These are phyloP conservation scores for Pichia thaimueangensis DNA, from an alignment of 805 yeast species.

Conservation along the genomic window DNA sequence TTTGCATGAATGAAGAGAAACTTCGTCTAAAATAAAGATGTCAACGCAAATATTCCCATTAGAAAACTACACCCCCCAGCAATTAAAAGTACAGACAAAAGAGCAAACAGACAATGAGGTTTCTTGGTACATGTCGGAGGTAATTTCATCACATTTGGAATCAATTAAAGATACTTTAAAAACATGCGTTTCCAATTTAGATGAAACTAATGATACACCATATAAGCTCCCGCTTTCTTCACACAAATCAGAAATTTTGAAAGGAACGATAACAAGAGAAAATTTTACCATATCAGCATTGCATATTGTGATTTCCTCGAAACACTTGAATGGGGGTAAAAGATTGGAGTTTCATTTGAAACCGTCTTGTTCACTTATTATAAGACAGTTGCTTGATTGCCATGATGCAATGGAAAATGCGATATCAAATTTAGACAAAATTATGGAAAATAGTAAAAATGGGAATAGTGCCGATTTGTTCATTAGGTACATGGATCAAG, in stretches of 20 bases:
- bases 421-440: constrained; percentile 35
- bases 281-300: constrained; percentile 48
- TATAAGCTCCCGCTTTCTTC: constrained; percentile 55
- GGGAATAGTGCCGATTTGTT: constrained; percentile 20
- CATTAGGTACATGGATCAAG: constrained; percentile 20
- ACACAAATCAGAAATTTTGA: constrained; percentile 46
- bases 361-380: constrained; percentile 32
- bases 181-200: constrained; percentile 35
- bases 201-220: constrained; percentile 32
- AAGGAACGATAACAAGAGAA: constrained; percentile 54
- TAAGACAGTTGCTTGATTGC: constrained; percentile 36
- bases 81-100: constrained; percentile 5
- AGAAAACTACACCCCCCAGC: background rate
- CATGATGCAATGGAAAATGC: constrained; percentile 36
- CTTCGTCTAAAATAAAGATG: no score
- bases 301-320: constrained; percentile 33
- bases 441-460: constrained; percentile 18
- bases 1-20: no score
- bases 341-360: constrained; percentile 33
- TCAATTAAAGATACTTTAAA: constrained; percentile 37
- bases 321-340: constrained; percentile 36
- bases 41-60: constrained; percentile 19
- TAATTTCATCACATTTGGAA: constrained; percentile 44
- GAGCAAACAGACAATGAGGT: constrained; percentile 28
- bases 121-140: constrained; percentile 41